Base-by-base conservation (phyloP, 2,329 filamentous ascomycete genomes). In the Colletotrichum eleusines region DNA sequence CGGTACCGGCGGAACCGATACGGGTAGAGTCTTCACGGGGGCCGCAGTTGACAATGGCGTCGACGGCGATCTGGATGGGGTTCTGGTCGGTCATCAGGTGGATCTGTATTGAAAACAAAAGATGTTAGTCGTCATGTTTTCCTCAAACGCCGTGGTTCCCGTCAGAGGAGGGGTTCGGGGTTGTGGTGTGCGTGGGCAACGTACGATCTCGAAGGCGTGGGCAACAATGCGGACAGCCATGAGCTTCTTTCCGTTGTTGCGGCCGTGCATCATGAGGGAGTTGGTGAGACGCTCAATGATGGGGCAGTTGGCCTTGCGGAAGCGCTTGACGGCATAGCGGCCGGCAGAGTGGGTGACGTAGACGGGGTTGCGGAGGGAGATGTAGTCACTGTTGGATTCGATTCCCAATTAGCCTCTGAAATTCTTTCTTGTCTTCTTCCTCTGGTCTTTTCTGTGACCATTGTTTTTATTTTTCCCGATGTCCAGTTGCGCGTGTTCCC, bases 61-160 rank as follows among this genome's bases (percentile, higher is more conserved):
- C 96, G 81, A 99, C 96, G 82, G 95, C 95, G 82, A 99, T 92
- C 90, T 99, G 96, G 90, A 99, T 97, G 83, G 96, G 96, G 93
- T 99, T 99, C 90, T 98, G 96, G 90, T 99, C 96, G 90, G 97
- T 98, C 94, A 98, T 98, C 88, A 99, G 95, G 93, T 98, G 95
- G 87, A 99, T 94, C 95, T 98, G 83, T 64, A 16, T 71, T 69
- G 20, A 11, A 46, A 46, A n/a, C n/a, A n/a, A 46, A 46, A 54
- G 74, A 59, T 68, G 79, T 84, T 77, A 81, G 78, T 63, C 65
- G 50, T 4, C 20, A 46, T 61, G 9, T 53, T 61, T 8, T 23
- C 66, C 63, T 55, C 2, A 11, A 5, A 26, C 66, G 9, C 44
- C 3, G 8, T 44, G 14, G 50, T 53, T 16, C 44, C 38, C 18